These are phyloP conservation scores for Boletellus sp. DNA, from an alignment of 1,284 basidiomycete genomes.

Conservation along the genomic window DNA sequence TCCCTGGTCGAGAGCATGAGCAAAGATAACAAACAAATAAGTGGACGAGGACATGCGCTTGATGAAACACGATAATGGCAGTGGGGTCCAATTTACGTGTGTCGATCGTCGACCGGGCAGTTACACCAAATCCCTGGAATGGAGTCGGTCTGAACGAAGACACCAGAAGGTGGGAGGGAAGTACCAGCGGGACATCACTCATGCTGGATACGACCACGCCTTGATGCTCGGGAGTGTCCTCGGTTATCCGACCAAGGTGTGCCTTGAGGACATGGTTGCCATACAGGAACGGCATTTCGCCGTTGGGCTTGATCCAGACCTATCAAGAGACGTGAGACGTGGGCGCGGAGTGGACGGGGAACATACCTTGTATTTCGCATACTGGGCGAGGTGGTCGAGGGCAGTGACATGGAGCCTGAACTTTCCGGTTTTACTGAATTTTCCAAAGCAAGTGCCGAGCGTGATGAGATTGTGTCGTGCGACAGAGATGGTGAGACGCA, in stretches of 20 bases:
- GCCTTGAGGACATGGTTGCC: slow-evolving; percentile 99
- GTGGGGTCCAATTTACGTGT: slow-evolving; percentile 98
- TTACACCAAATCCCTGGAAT: slow-evolving; percentile 92
- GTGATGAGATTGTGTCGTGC: slow-evolving; percentile 91
- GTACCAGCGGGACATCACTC: slow-evolving; percentile 87
- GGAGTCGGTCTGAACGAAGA: slow-evolving; percentile 6
- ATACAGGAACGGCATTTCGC: slow-evolving; percentile 99
- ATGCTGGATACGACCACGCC: slow-evolving; percentile 97
- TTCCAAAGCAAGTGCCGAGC: slow-evolving; percentile 95
- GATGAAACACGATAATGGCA: slow-evolving; percentile 97
- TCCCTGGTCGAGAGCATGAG: slow-evolving; percentile 53
- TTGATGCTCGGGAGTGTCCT: slow-evolving; percentile 98
- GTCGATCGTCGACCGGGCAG: slow-evolving; percentile 92
- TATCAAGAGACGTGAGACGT: slow-evolving; percentile 31
- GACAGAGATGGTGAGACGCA: slow-evolving; percentile 90
- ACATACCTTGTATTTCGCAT: slow-evolving; percentile 94
- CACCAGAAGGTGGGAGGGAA: slow-evolving; percentile 21
- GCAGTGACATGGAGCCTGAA: slow-evolving; percentile 97
- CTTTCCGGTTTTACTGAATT: slow-evolving; percentile 96
- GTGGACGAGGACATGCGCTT: slow-evolving; percentile 61
- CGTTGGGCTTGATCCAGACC: slow-evolving; percentile 99
- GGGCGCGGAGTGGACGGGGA: not conserved
- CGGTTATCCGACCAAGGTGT: slow-evolving; percentile 97
- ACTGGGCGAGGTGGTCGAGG: slow-evolving; percentile 91
- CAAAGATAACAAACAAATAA: slow-evolving; percentile 1